Evolutionary conservation across 306 rosid species (phyloP).

Genomic region (Phaseolus lunatus): DNA sequence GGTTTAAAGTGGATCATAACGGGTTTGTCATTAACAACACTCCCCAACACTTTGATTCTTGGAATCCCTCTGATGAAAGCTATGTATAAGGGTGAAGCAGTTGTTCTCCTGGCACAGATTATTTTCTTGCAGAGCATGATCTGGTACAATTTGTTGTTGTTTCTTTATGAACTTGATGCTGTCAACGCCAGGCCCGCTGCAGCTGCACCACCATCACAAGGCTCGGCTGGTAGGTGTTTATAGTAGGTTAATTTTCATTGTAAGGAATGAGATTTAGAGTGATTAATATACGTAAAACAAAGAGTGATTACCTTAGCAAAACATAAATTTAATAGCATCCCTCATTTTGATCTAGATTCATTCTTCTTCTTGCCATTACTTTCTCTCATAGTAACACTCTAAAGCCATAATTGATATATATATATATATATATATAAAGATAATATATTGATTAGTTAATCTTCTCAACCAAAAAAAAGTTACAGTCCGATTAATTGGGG

Average conservation of each 20-base stretch:
- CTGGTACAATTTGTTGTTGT: slow-evolving; percentile 83
- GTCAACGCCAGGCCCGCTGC: slow-evolving; percentile 56
- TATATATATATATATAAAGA: too few relatives aligned
- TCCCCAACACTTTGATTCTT: slow-evolving; percentile 88
- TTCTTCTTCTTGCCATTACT: neutral
- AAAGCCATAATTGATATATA: neutral
- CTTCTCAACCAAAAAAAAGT: slow-evolving; percentile 7
- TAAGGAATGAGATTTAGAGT: slow-evolving; percentile 34
- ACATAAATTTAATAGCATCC: neutral
- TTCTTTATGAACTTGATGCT: slow-evolving; percentile 80
- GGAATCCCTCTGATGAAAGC: slow-evolving; percentile 85
- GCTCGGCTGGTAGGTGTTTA: slow-evolving; percentile 71
- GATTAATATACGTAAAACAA: slow-evolving; percentile 1
- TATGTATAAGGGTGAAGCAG: slow-evolving; percentile 80
- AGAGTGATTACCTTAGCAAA: neutral
- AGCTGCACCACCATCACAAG: slow-evolving; percentile 57
- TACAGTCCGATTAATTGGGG: slow-evolving; percentile 30
- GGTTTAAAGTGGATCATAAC: slow-evolving; percentile 72
- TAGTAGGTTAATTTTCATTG: neutral
- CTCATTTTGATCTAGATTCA: neutral
- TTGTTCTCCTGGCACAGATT: slow-evolving; percentile 65
- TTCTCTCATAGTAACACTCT: neutral
- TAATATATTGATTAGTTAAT: slow-evolving; percentile 10
- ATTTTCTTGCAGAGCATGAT: slow-evolving; percentile 86
- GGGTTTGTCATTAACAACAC: slow-evolving; percentile 82